Conservation (phyloP, 1,284 basidiomycete species). For the Ustilago bromivora region DNA sequence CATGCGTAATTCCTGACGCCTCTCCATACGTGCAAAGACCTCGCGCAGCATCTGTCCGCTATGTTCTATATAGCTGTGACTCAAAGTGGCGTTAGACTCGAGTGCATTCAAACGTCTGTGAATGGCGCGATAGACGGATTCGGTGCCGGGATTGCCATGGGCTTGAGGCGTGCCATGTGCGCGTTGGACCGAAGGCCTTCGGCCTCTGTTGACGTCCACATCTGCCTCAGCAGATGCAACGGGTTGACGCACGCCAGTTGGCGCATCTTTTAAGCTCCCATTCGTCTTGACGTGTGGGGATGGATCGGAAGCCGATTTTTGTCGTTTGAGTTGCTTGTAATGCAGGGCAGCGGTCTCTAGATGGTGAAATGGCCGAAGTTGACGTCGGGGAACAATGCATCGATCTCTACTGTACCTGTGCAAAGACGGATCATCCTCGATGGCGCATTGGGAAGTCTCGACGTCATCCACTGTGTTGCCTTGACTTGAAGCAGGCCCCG, state of each 20-base stretch:
- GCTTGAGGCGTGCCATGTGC: background rate
- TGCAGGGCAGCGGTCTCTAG: background rate
- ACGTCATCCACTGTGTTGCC: background rate
- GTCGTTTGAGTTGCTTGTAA: constrained; percentile 3
- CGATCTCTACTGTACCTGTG: background rate
- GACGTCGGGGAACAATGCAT: constrained; percentile 13
- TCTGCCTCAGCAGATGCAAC: constrained; percentile 5
- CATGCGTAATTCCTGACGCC: constrained; percentile 66
- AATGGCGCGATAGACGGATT: constrained; percentile 95
- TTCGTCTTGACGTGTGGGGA: background rate
- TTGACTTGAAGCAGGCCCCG: background rate
- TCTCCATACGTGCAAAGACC: constrained; percentile 79
- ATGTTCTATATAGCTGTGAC: constrained; percentile 89
- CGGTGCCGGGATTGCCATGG: constrained; percentile 43
- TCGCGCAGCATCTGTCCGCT: constrained; percentile 83
- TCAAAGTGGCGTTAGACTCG: constrained; percentile 88
- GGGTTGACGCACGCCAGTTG: background rate
- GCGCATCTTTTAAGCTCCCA: background rate
- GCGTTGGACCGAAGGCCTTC: constrained; percentile 18
- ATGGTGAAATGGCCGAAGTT: constrained; percentile 14
- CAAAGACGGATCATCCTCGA: constrained; percentile 18
- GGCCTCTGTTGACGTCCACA: constrained; percentile 13
- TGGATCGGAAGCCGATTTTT: background rate
- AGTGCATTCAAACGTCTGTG: constrained; percentile 89
- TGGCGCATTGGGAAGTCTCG: constrained; percentile 15